Evolutionary conservation across 164 flowering plant genomes (phyloP), one percentile per base, ranked within the genome.

Genomic region (Buxus sempervirens): DNA sequence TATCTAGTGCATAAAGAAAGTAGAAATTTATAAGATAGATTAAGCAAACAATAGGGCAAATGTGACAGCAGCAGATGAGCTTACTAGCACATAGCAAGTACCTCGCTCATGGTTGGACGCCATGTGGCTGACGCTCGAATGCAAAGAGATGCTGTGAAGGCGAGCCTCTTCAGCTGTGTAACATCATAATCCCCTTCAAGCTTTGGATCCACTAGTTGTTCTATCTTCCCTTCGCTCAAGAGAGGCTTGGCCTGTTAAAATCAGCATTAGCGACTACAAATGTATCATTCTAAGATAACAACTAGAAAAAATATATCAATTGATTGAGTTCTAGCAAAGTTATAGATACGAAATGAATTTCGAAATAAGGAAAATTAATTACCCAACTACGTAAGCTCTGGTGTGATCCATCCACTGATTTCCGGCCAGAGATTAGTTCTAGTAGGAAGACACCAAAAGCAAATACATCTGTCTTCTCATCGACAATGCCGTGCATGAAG

Each of bases 381-480:
- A 94, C 98, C 98, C 98, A 94, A 75, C 76, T 80, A 72, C 87
- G 87, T 54, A 94, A 78, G 84, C 96, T 91, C 66, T 84, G 96
- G 68, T 94, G 84, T 63, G 96, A 87, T 5, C 85, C 86, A 71
- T 91, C 89, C 0, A 88, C 96, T 3, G 98, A 96, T 73, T 81
- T 91, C 57, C 88, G 78, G 32, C 97, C 96, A 15, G 98, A 90
- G 63, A 91, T 81, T 62, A 94, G 69, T 79, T 94, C 98, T 45
- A 94, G 67, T 18, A 90, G 75, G 63, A 91, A 82, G 7, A 94
- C 98, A 61, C 98, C 98, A 62, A 88, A 93, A 0, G 98, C 97
- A 73, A 89, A 93, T 23, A 93, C 97, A 77, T 93, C 98, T 3
- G 98, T 93, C 78, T 93, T 93, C 82, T 93, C 98, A 69, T 93